Conservation (phyloP, 2,329 filamentous ascomycete genomes). For the Microdochium bolleyi region DNA sequence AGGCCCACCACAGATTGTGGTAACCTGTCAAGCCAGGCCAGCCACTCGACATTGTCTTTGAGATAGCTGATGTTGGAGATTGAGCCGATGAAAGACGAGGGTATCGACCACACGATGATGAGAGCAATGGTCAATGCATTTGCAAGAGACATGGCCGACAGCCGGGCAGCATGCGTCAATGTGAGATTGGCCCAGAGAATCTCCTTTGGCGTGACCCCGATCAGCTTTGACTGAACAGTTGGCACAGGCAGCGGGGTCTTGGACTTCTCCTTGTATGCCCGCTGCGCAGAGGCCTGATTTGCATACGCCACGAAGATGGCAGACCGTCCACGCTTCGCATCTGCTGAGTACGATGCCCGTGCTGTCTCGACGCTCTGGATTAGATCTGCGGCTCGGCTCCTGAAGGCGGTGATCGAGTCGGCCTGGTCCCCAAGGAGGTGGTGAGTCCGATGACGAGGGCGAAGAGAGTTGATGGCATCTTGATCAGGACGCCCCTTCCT, state of each 20-base stretch:
- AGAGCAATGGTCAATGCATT: constrained; percentile 60
- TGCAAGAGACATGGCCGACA: constrained; percentile 40
- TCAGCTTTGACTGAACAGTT: constrained; percentile 28
- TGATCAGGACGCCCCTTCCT: constrained; percentile 33
- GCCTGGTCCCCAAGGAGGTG: constrained; percentile 22
- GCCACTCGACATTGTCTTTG: constrained; percentile 54
- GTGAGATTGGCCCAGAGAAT: constrained; percentile 78
- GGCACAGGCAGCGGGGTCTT: constrained; percentile 13
- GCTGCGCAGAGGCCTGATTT: constrained; percentile 74
- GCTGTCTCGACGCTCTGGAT: constrained; percentile 2
- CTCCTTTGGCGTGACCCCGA: constrained; percentile 72
- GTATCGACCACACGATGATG: constrained; percentile 79
- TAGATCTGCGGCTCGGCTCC: neutral
- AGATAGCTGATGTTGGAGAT: constrained; percentile 79
- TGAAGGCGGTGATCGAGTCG: neutral
- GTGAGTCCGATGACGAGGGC: constrained; percentile 52
- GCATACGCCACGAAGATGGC: constrained; percentile 93
- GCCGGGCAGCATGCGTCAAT: constrained; percentile 24
- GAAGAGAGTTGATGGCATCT: constrained; percentile 12
- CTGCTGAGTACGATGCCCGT: neutral
- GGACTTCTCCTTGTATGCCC: constrained; percentile 57
- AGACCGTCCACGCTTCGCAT: constrained; percentile 29
- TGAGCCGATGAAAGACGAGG: constrained; percentile 70
- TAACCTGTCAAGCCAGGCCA: constrained; percentile 66
- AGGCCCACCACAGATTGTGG: constrained; percentile 65